phyloP scores from a whole-genome alignment of 106 monocot genomes.

The Iris macrosiphon region DNA sequence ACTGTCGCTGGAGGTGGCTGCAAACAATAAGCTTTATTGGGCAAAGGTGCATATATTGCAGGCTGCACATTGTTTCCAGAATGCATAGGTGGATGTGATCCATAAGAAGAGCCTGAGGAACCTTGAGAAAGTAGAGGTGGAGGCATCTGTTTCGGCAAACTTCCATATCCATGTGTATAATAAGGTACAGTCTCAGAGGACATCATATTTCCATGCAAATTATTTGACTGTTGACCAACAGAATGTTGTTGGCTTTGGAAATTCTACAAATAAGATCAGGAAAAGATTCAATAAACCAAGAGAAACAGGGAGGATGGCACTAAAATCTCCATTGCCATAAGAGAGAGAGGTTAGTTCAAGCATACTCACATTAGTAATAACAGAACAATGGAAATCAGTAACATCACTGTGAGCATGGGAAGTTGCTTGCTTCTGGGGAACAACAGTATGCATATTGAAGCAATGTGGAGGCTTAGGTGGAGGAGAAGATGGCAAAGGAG shows the following conservation, averaged over 20 bases:
- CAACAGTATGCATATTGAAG: conserved; percentile 2
- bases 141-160: conserved; percentile 32
- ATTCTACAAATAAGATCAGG: conserved; percentile 33
- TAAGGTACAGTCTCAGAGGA: conserved; percentile 21
- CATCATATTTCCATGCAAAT: conserved; percentile 5
- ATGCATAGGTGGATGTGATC: conserved; percentile 23
- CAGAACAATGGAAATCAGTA: conserved; percentile 11
- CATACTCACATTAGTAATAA: conserved; percentile 36
- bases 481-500: conserved; percentile 88
- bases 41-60: conserved; percentile 9
- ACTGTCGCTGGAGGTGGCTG: conserved; percentile 57
- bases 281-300: neutral
- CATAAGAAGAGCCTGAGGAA: conserved; percentile 33
- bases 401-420: conserved; percentile 16
- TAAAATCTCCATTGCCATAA: neutral
- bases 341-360: neutral
- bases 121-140: conserved; percentile 21
- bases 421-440: conserved; percentile 5
- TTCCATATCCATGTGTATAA: conserved; percentile 38
- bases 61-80: conserved; percentile 23
- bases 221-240: conserved; percentile 20
- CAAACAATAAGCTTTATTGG: conserved; percentile 45
- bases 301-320: neutral
- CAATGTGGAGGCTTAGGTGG: conserved; percentile 11
- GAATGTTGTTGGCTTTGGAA: conserved; percentile 25